These are phyloP conservation scores for Melampsora larici-populina DNA, from an alignment of 1,284 basidiomycete genomes.

Conservation along the genomic window DNA sequence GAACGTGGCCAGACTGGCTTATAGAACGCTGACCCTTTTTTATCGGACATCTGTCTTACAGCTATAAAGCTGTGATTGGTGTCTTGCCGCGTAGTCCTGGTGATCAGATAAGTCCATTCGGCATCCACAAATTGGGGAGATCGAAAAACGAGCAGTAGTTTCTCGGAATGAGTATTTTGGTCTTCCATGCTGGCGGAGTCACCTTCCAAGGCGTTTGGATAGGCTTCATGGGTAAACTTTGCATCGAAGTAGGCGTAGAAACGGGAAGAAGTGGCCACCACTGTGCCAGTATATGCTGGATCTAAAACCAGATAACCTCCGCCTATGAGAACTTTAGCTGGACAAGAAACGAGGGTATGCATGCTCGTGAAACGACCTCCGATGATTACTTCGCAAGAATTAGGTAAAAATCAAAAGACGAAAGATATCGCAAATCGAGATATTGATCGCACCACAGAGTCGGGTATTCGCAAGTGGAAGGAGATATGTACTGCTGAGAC, in stretches of 20 bases:
- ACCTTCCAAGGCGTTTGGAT: neutral
- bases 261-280: conserved; percentile 83
- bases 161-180: neutral
- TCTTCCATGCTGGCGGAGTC: neutral
- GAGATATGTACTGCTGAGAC: no score
- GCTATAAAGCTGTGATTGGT: neutral
- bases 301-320: conserved; percentile 94
- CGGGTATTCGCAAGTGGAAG: no score
- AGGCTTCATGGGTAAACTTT: conserved; percentile 12
- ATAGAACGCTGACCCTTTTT: neutral
- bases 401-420: no score
- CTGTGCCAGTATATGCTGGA: conserved; percentile 72
- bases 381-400: no score
- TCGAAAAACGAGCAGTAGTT: conserved; percentile 62
- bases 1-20: neutral
- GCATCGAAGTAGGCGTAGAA: conserved; percentile 69
- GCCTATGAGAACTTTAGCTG: conserved; percentile 56
- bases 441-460: no score
- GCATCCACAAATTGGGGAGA: conserved; percentile 87
- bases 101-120: conserved; percentile 66
- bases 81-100: neutral
- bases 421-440: no score
- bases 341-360: conserved; percentile 22
- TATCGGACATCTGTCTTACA: neutral
- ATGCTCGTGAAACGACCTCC: neutral